Conservation (phyloP, 768 basidiomycete species). For the Dentipellis sp. region DNA sequence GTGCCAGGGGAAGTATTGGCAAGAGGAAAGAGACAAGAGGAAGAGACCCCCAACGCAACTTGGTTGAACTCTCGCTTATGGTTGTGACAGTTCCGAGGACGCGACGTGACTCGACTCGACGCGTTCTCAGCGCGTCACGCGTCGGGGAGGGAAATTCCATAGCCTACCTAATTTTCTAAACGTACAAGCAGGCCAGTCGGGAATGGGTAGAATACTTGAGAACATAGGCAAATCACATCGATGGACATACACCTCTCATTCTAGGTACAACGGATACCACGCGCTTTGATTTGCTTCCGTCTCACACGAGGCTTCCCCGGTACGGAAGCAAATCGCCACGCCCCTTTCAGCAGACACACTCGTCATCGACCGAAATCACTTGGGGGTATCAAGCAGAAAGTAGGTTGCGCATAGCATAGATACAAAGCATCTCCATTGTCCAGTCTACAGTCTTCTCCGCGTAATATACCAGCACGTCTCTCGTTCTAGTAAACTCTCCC, state of each 20-base stretch:
- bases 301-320: not conserved
- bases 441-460: not conserved
- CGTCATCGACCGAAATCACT: not conserved
- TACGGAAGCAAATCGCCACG: not conserved
- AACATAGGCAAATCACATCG: too few species aligned
- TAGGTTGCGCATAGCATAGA: constrained; percentile 4
- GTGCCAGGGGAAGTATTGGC: not conserved
- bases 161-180: too few species aligned
- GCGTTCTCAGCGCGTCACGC: not conserved
- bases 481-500: not conserved
- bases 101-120: not conserved
- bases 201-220: too few species aligned
- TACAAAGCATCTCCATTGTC: not conserved
- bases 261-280: not conserved
- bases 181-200: too few species aligned
- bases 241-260: not conserved
- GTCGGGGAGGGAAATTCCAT: too few species aligned
- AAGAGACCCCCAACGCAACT: too few species aligned
- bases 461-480: not conserved
- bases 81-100: not conserved
- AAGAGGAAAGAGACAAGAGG: not conserved
- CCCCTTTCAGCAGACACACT: not conserved
- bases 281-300: not conserved
- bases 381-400: not conserved
- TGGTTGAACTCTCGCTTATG: not conserved